phyloP scores from a whole-genome alignment of 306 rosid species.

The Glycine latifolia region DNA sequence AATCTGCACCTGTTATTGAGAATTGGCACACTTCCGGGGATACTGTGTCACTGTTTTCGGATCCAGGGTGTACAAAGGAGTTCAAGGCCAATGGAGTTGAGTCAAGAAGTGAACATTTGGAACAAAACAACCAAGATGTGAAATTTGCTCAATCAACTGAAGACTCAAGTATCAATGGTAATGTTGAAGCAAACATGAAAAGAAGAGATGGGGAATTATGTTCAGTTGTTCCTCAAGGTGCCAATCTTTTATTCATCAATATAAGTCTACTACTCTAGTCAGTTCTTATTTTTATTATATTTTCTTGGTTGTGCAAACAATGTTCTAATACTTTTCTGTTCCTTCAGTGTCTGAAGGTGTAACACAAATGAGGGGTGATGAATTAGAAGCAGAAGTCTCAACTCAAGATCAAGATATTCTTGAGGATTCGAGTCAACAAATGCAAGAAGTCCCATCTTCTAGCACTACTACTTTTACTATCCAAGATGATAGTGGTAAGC shows the following conservation, averaged over 20 bases:
- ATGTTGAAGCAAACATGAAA: not conserved
- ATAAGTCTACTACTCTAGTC: not conserved
- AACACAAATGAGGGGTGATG: not conserved
- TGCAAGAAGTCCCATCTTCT: not conserved
- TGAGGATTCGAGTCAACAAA: not conserved
- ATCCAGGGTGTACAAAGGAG: not conserved
- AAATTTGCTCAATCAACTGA: not conserved
- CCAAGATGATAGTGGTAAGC: slow-evolving; percentile 3
- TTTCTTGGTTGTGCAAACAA: not conserved
- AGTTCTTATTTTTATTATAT: not conserved
- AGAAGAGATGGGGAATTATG: not conserved
- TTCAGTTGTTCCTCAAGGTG: not conserved
- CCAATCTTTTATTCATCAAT: not conserved
- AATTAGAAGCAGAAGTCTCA: not conserved
- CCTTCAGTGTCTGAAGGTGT: slow-evolving; percentile 8
- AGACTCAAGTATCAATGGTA: not conserved
- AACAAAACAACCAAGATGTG: not conserved
- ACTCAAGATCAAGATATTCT: not conserved
- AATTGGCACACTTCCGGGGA: not conserved
- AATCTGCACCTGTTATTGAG: slow-evolving; percentile 1
- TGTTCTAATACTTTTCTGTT: not conserved
- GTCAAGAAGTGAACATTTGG: slow-evolving; percentile 6
- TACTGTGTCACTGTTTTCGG: not conserved
- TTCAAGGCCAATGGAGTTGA: not conserved
- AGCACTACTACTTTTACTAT: not conserved